These are phyloP conservation scores for Aspergillus caelatus DNA, from an alignment of 2,329 filamentous ascomycete species.

Conservation along the genomic window DNA sequence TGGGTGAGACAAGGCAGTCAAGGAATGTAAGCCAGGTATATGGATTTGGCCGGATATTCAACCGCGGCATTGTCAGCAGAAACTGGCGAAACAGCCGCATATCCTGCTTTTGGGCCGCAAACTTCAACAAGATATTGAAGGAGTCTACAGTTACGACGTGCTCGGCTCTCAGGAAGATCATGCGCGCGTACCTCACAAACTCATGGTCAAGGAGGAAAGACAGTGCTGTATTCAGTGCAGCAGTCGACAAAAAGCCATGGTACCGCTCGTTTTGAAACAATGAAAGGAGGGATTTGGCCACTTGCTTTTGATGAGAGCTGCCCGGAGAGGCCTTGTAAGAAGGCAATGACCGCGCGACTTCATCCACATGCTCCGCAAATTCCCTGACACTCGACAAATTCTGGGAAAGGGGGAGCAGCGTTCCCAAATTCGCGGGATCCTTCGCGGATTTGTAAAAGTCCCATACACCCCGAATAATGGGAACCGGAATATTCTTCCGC, in stretches of 20 bases:
- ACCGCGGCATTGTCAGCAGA: slow-evolving; percentile 42
- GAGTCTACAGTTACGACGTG: slow-evolving; percentile 42
- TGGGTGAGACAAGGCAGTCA: slow-evolving; percentile 29
- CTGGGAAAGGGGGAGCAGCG: slow-evolving; percentile 17
- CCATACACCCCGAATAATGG: slow-evolving; percentile 38
- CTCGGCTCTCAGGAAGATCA: slow-evolving; percentile 39
- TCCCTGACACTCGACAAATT: slow-evolving; percentile 31
- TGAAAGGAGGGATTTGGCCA: slow-evolving; percentile 29
- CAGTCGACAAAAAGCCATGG: slow-evolving; percentile 38
- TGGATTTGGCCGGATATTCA: slow-evolving; percentile 42
- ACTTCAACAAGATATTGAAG: slow-evolving; percentile 49
- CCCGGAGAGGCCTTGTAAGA: slow-evolving; percentile 5
- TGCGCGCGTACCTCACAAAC: slow-evolving; percentile 32
- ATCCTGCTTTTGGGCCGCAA: slow-evolving; percentile 41
- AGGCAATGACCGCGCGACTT: slow-evolving; percentile 35
- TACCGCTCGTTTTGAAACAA: slow-evolving; percentile 38
- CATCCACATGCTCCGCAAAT: slow-evolving; percentile 44
- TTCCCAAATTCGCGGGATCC: slow-evolving; percentile 11
- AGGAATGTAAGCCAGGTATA: slow-evolving; percentile 48
- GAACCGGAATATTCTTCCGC: slow-evolving; percentile 25
- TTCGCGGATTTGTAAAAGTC: slow-evolving; percentile 13
- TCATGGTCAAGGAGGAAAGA: slow-evolving; percentile 40
- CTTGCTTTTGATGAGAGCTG: slow-evolving; percentile 14
- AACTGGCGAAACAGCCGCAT: slow-evolving; percentile 42
- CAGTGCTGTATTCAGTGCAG: slow-evolving; percentile 46